Evolutionary conservation across 2,329 filamentous ascomycete genomes (phyloP).

Genomic region (Calonectria leucothoes): DNA sequence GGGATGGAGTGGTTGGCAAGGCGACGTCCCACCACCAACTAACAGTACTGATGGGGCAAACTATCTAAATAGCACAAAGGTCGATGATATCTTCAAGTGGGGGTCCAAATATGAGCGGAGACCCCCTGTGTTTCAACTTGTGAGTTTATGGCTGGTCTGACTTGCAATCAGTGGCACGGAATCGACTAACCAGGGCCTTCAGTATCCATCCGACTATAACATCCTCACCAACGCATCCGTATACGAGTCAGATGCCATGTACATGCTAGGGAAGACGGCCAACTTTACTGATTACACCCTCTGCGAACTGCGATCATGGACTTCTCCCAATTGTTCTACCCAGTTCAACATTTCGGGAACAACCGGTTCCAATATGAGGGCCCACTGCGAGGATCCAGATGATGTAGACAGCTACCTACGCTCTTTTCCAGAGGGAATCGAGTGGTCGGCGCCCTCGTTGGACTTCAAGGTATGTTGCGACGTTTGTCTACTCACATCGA

Average conservation of each 20-base stretch:
- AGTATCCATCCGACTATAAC: slow-evolving; percentile 73
- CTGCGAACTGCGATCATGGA: slow-evolving; percentile 74
- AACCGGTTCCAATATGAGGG: slow-evolving; percentile 68
- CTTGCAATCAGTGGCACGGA: neutral
- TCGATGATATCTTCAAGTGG: slow-evolving; percentile 80
- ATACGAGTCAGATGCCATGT: slow-evolving; percentile 64
- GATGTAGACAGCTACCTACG: slow-evolving; percentile 68
- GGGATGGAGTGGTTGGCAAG: slow-evolving; percentile 50
- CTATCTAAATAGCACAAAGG: slow-evolving; percentile 66
- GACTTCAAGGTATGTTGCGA: slow-evolving; percentile 61
- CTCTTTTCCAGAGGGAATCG: slow-evolving; percentile 47
- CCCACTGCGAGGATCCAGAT: slow-evolving; percentile 68
- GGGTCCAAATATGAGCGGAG: slow-evolving; percentile 61
- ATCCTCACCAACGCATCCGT: slow-evolving; percentile 69
- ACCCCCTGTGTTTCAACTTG: slow-evolving; percentile 64
- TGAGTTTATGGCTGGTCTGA: slow-evolving; percentile 46
- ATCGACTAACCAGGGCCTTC: slow-evolving; percentile 3
- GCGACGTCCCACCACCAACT: slow-evolving; percentile 49
- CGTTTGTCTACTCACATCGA: neutral
- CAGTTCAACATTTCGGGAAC: slow-evolving; percentile 66
- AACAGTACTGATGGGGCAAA: slow-evolving; percentile 39
- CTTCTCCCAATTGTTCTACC: slow-evolving; percentile 76
- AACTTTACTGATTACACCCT: slow-evolving; percentile 67
- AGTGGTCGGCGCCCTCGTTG: slow-evolving; percentile 45
- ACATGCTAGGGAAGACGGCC: slow-evolving; percentile 69